phyloP scores from a whole-genome alignment of 1,284 basidiomycete genomes.

The Trichosporon asahii region DNA sequence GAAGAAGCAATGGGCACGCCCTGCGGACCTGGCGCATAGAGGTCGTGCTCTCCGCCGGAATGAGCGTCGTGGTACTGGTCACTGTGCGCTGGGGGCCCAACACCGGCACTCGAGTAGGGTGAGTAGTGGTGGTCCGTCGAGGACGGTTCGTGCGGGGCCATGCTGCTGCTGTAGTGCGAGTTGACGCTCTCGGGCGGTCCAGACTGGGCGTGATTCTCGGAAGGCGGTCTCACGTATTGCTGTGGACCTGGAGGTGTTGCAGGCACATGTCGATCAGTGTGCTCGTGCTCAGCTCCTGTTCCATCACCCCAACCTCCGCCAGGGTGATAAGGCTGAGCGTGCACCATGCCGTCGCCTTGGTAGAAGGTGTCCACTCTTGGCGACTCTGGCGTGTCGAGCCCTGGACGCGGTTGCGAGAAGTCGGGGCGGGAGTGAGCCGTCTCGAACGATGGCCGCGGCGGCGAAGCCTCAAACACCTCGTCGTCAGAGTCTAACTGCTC shows the following conservation, averaged over 20 bases:
- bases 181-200: background rate
- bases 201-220: background rate
- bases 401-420: slow-evolving; percentile 1
- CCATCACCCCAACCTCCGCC: background rate
- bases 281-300: background rate
- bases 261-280: slow-evolving; percentile 7
- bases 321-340: slow-evolving; percentile 7
- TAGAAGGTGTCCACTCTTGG: background rate
- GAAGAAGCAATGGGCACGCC: background rate
- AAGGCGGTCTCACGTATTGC: background rate
- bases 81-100: background rate
- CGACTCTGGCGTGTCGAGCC: background rate
- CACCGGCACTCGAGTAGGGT: background rate
- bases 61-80: slow-evolving; percentile 1
- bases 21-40: background rate
- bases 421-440: slow-evolving; percentile 7
- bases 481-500: slow-evolving; percentile 8
- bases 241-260: background rate
- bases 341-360: background rate
- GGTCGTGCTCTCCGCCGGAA: background rate
- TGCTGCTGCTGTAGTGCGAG: slow-evolving; percentile 8
- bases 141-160: background rate
- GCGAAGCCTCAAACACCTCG: slow-evolving; percentile 6
- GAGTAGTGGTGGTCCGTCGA: slow-evolving; percentile 1
- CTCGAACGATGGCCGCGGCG: slow-evolving; percentile 6